Base-by-base conservation (phyloP, 2,329 filamentous ascomycete genomes). In the Pestalotiopsis sp. region DNA sequence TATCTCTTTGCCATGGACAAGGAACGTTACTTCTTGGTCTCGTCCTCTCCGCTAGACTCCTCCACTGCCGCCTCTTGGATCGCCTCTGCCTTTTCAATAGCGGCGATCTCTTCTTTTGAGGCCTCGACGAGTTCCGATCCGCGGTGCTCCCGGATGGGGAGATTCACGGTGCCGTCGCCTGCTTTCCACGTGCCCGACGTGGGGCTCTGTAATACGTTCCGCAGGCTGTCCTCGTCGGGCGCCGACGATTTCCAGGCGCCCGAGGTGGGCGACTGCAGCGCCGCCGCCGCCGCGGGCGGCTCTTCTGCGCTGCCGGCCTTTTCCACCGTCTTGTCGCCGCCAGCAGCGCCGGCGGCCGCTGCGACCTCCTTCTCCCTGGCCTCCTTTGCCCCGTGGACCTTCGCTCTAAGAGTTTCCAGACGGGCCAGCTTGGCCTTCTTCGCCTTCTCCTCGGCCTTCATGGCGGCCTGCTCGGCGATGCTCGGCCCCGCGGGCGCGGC, bases 381-480 rank as follows among this genome's bases (percentile, higher is more conserved):
- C 45, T 71, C 71, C 59, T 70, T 67, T 61, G 3, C 74, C 31
- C 85, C 85, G 71, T 88, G 78, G 4, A 87, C 86, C 78, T 88
- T 88, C 67, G 87, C 84, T 66, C 86, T 82, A 70, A 89, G 77
- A 73, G 78, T 82, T 71, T 87, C 83, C 70, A 89, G 82, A 67
- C 84, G 85, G 72, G 86, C 81, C 73, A 90, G 84, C 80, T 91
- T 91, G 64, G 89, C 89, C 78, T 88, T 91, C 73, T 86, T 81
- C 0, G 89, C 90, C 64, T 87, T 90, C 77, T 94, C 91, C 74
- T 93, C 86, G 57, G 88, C 89, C 45, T 52, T 52, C 17, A n/a
- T 9, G 0, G 89, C 90, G 63, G 87, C 90, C 77, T 94, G 91
- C 74, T 93, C 86, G 57, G 88, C 89, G 64, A 90, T 83, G 74